These are phyloP conservation scores for Gastrolobium bilobum DNA, from an alignment of 306 rosid genomes.

Conservation along the genomic window DNA sequence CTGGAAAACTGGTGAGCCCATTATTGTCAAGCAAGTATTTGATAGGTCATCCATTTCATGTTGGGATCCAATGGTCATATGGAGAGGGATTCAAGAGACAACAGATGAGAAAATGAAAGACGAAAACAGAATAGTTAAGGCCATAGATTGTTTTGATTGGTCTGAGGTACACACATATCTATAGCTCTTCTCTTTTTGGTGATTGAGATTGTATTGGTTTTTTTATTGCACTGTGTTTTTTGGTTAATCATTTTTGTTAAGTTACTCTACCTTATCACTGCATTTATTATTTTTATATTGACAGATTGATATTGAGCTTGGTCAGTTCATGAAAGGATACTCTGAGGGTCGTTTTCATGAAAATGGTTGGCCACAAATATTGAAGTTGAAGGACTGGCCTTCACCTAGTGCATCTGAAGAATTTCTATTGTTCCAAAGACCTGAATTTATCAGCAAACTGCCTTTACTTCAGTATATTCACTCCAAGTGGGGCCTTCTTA, in stretches of 20 bases:
- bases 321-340: constrained; percentile 85
- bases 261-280: constrained; percentile 19
- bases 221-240: constrained; percentile 38
- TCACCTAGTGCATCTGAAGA: constrained; percentile 96
- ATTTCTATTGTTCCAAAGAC: constrained; percentile 92
- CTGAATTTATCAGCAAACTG: constrained; percentile 93
- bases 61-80: constrained; percentile 91
- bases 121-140: constrained; percentile 78
- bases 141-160: constrained; percentile 79
- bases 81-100: constrained; percentile 86
- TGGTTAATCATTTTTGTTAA: constrained; percentile 28
- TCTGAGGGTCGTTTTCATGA: constrained; percentile 69
- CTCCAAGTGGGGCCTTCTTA: constrained; percentile 98
- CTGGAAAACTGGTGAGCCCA: constrained; percentile 86
- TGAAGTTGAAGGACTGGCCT: constrained; percentile 97
- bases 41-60: constrained; percentile 76
- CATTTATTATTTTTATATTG: constrained; percentile 48
- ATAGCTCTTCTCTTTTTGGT: constrained; percentile 39
- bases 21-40: constrained; percentile 84
- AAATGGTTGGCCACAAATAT: constrained; percentile 81
- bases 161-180: constrained; percentile 76
- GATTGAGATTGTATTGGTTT: constrained; percentile 27
- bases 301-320: constrained; percentile 83
- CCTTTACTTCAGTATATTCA: constrained; percentile 96
- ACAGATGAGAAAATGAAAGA: constrained; percentile 77